Evolutionary conservation across 2,329 filamentous ascomycete species (phyloP).

Genomic region (Myriosclerotinia scirpicola): DNA sequence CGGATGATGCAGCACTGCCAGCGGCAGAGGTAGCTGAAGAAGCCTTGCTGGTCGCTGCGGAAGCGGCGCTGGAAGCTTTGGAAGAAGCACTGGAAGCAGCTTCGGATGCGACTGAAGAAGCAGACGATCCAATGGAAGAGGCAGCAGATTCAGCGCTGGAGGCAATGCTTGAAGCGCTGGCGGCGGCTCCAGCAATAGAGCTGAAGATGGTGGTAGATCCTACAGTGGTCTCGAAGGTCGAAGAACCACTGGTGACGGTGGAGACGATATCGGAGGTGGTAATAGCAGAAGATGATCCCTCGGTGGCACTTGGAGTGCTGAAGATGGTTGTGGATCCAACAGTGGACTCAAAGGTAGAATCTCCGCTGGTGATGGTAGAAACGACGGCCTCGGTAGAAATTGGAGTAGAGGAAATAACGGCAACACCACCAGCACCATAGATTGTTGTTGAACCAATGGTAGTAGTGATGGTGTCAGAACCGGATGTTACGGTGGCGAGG

Average conservation of each 20-base stretch:
- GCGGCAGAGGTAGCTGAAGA: conserved; percentile 27
- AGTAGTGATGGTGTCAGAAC: conserved; percentile 26
- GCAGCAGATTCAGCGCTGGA: conserved; percentile 32
- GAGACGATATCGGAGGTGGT: conserved; percentile 28
- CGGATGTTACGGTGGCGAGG: conserved; percentile 27
- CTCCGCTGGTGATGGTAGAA: conserved; percentile 31
- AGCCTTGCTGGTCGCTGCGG: conserved; percentile 21
- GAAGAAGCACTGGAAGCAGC: conserved; percentile 26
- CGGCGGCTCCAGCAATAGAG: conserved; percentile 22
- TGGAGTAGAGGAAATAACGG: conserved; percentile 19
- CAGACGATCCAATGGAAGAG: conserved; percentile 27
- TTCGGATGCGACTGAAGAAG: conserved; percentile 28
- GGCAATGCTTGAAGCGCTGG: conserved; percentile 26
- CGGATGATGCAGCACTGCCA: conserved; percentile 13
- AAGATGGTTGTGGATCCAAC: conserved; percentile 36
- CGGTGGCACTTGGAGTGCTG: conserved; percentile 19
- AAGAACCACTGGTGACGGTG: conserved; percentile 27
- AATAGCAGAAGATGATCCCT: conserved; percentile 23
- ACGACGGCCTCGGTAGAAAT: conserved; percentile 36
- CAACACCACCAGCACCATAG: conserved; percentile 26
- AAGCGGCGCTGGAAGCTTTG: conserved; percentile 19
- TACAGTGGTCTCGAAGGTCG: conserved; percentile 28
- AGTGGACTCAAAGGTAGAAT: conserved; percentile 32
- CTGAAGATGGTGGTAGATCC: conserved; percentile 31
- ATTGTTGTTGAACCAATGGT: conserved; percentile 32